Evolutionary conservation across 2,329 filamentous ascomycete genomes (phyloP).

Genomic region (Alternaria infectoria): DNA sequence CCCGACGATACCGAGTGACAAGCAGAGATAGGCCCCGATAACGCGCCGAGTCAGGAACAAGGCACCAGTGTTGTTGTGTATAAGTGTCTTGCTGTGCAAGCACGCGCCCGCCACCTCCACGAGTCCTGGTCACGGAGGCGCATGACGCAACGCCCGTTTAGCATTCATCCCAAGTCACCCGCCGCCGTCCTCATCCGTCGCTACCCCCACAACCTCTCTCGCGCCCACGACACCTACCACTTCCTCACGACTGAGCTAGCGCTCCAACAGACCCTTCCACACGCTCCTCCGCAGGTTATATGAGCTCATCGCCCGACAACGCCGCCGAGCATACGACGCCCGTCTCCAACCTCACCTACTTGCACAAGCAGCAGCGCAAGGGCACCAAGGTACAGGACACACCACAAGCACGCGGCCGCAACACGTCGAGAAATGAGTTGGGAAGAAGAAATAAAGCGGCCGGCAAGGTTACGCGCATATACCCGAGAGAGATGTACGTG

Average conservation of each 20-base stretch:
- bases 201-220: conserved; percentile 9
- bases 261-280: conserved; percentile 12
- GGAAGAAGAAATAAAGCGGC: conserved; percentile 50
- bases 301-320: conserved; percentile 47
- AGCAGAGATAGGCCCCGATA: conserved; percentile 13
- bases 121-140: conserved; percentile 23
- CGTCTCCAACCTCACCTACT: conserved; percentile 43
- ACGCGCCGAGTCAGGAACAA: conserved; percentile 20
- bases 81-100: conserved; percentile 14
- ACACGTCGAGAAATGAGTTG: conserved; percentile 50
- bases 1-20: conserved; percentile 15
- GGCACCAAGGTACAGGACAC: conserved; percentile 44
- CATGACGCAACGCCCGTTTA: conserved; percentile 38
- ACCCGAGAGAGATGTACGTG: conserved; percentile 49
- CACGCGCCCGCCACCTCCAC: conserved; percentile 28
- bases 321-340: conserved; percentile 38
- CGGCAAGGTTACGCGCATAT: conserved; percentile 48
- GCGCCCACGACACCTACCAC: conserved; percentile 1
- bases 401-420: conserved; percentile 43
- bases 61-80: conserved; percentile 12
- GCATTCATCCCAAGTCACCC: conserved; percentile 20
- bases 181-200: conserved; percentile 24
- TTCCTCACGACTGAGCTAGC: conserved; percentile 11
- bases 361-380: conserved; percentile 46
- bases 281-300: conserved; percentile 38